phyloP scores from a whole-genome alignment of 805 yeast genomes.

The Pichia pseudocactophila region DNA sequence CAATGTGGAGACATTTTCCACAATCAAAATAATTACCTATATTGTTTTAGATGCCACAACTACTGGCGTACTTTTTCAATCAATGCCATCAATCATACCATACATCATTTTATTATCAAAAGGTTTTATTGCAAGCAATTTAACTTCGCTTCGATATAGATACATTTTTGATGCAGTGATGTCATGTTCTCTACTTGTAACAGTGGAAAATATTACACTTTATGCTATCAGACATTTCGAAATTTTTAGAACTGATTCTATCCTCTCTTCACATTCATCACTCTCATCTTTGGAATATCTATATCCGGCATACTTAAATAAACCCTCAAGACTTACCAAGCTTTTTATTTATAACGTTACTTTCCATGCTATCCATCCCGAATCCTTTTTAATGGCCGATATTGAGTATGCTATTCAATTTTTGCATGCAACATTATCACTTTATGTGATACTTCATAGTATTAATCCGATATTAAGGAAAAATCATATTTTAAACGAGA shows the following conservation, averaged over 20 bases:
- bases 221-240: conserved; percentile 10
- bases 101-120: conserved; percentile 25
- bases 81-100: conserved; percentile 20
- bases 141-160: conserved; percentile 24
- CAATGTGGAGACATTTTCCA: neutral
- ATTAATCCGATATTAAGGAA: conserved; percentile 20
- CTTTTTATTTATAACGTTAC: conserved; percentile 16
- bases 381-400: conserved; percentile 16
- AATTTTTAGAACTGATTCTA: conserved; percentile 8
- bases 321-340: conserved; percentile 7
- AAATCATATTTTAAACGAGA: conserved; percentile 6
- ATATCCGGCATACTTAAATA: conserved; percentile 6
- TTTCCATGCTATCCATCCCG: conserved; percentile 12
- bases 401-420: conserved; percentile 24
- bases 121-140: conserved; percentile 27
- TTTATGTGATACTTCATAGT: conserved; percentile 24
- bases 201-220: conserved; percentile 12
- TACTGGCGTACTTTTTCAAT: conserved; percentile 13
- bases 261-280: conserved; percentile 2
- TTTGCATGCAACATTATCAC: conserved; percentile 22
- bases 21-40: conserved; percentile 4
- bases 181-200: conserved; percentile 17
- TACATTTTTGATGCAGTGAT: conserved; percentile 23
- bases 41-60: conserved; percentile 16
- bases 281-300: conserved; percentile 7